These are phyloP conservation scores for Aspergillus panamensis DNA, from an alignment of 495 filamentous ascomycete genomes.

Conservation along the genomic window DNA sequence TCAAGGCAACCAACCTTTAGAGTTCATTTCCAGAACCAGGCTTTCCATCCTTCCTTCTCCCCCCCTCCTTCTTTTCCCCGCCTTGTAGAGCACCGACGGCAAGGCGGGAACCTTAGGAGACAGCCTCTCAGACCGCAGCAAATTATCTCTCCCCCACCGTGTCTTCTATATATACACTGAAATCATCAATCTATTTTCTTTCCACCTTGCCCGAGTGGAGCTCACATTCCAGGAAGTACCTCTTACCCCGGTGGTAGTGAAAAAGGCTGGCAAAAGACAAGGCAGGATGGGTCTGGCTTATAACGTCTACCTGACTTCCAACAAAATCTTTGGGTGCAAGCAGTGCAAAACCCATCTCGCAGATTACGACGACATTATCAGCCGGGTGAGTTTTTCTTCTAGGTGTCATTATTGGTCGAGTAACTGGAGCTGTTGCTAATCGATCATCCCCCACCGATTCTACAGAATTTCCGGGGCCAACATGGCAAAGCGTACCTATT, in stretches of 20 bases:
- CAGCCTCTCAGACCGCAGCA: neutral
- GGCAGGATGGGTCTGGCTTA: constrained; percentile 85
- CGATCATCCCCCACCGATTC: constrained; percentile 5
- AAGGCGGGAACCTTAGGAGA: constrained; percentile 16
- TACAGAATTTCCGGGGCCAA: constrained; percentile 94
- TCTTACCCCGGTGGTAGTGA: constrained; percentile 15
- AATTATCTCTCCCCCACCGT: neutral
- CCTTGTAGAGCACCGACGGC: constrained; percentile 14
- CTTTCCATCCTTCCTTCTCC: constrained; percentile 6
- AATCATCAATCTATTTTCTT: neutral
- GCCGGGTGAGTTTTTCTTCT: constrained; percentile 59
- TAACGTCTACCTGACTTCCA: constrained; percentile 89
- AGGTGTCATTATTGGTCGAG: constrained; percentile 8
- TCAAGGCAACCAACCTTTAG: neutral
- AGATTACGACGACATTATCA: constrained; percentile 94
- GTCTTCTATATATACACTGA: constrained; percentile 11
- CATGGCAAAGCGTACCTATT: constrained; percentile 99
- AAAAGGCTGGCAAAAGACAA: constrained; percentile 19
- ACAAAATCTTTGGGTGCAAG: constrained; percentile 93
- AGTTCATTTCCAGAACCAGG: neutral
- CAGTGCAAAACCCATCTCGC: constrained; percentile 92
- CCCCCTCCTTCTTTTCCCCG: constrained; percentile 8
- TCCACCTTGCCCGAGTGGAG: constrained; percentile 8
- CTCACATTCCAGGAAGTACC: constrained; percentile 21
- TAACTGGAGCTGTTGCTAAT: constrained; percentile 14